Percentiles rank a stretch among this genome's conserved stretches.
Conservation (phyloP, 257 asterid species). For the Paulownia fortunei region DNA sequence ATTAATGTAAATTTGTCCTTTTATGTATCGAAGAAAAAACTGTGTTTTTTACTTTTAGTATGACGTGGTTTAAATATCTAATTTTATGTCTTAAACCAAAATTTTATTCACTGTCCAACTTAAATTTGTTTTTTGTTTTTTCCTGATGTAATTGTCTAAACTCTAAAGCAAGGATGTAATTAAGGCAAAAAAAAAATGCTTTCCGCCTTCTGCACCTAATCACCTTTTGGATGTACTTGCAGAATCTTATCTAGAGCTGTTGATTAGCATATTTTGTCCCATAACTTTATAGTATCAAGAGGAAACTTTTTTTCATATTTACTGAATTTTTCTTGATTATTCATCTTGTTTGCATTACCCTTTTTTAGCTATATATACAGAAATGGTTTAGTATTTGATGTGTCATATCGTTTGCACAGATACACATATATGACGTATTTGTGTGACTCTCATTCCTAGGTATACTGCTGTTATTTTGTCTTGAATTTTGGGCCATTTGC, state of each 20-base stretch:
- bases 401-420: slow-evolving; percentile 32
- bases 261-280: not conserved
- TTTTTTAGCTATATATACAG: not conserved
- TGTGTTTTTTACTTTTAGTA: not conserved
- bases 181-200: not conserved
- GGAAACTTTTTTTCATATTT: not conserved
- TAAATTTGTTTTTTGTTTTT: not conserved
- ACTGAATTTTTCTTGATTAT: not conserved
- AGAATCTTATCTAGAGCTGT: not conserved
- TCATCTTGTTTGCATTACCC: not conserved
- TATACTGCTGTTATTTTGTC: no score
- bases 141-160: not conserved
- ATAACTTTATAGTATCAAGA: not conserved
- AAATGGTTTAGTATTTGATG: not conserved
- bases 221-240: not conserved
- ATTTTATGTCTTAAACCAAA: not conserved
- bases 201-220: not conserved
- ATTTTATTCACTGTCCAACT: not conserved
- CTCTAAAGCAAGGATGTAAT: not conserved
- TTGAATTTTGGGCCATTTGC: no score
- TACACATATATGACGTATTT: slow-evolving; percentile 9
- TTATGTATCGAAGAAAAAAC: not conserved
- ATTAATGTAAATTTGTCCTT: not conserved
- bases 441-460: slow-evolving; percentile 12
- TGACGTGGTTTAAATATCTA: not conserved